Conservation (phyloP, 2,329 filamentous ascomycete genomes). For the Ramichloridium luteum region DNA sequence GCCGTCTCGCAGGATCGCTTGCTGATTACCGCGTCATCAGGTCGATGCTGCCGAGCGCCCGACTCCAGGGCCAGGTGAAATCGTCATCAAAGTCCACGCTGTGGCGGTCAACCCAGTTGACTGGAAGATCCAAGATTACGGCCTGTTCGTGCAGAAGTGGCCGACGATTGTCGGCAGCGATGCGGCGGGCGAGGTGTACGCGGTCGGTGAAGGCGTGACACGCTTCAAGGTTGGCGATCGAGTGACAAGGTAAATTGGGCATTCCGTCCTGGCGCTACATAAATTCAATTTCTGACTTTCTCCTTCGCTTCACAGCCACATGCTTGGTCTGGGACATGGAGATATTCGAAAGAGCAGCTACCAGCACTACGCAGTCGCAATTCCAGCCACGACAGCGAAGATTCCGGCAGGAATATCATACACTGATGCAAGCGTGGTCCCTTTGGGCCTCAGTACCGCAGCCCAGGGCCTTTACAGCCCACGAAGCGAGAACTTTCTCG, state of each 20-base stretch:
- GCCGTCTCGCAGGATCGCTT: no score
- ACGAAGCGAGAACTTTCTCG: conserved; percentile 23
- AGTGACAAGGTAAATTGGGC: conserved; percentile 20
- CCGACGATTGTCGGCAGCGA: conserved; percentile 27
- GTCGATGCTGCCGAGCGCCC: no score
- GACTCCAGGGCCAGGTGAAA: conserved; percentile 19
- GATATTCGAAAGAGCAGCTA: conserved; percentile 20
- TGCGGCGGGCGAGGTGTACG: conserved; percentile 27
- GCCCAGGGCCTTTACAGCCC: conserved; percentile 31
- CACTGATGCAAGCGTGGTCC: conserved; percentile 30
- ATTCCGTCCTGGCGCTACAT: conserved; percentile 1
- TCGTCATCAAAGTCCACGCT: conserved; percentile 26
- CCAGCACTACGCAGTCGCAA: conserved; percentile 25
- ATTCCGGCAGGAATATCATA: conserved; percentile 30
- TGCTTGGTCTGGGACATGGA: conserved; percentile 14
- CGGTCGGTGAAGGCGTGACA: conserved; percentile 24
- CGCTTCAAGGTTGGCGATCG: conserved; percentile 27
- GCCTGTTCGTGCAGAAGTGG: conserved; percentile 23
- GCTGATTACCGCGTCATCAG: no score
- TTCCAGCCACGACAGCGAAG: conserved; percentile 23
- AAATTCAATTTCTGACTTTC: background rate
- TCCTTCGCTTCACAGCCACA: conserved; percentile 9
- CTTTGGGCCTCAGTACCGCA: conserved; percentile 34
- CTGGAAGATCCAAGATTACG: conserved; percentile 26
- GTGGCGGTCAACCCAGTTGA: conserved; percentile 30